Percentiles rank a stretch among this genome's conserved stretches.
Evolutionary conservation across 495 filamentous ascomycete genomes (phyloP).

Genomic region (Talaromyces trachyspermus): DNA sequence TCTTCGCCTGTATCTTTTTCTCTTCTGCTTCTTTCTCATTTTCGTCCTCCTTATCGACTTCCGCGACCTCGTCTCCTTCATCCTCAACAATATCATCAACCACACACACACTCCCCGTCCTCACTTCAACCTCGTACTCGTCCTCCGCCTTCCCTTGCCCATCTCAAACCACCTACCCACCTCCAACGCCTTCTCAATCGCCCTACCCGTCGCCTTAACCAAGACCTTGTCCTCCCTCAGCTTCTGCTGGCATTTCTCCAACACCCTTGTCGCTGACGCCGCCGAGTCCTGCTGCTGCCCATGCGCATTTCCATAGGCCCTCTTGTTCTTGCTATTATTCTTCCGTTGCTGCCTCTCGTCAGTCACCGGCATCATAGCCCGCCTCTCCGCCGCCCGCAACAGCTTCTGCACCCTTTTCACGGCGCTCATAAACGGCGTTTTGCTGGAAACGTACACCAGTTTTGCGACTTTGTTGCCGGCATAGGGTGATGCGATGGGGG

Average conservation of each 20-base stretch:
- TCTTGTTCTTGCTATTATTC: too few relatives aligned
- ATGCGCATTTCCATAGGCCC: too few relatives aligned
- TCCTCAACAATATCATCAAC: constrained; percentile 63
- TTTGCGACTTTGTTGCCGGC: constrained; percentile 44
- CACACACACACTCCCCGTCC: constrained; percentile 57
- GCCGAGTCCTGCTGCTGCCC: constrained; percentile 19
- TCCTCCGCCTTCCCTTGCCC: constrained; percentile 30
- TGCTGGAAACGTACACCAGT: constrained; percentile 70
- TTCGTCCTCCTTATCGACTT: constrained; percentile 16
- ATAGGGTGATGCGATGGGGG: constrained; percentile 52
- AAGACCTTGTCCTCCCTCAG: constrained; percentile 52
- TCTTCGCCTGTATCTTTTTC: too few relatives aligned
- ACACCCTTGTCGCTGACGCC: constrained; percentile 28
- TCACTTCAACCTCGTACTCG: constrained; percentile 48
- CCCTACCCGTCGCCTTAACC: constrained; percentile 71
- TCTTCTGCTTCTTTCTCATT: too few relatives aligned
- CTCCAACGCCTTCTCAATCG: constrained; percentile 63
- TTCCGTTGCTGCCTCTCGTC: constrained; percentile 16
- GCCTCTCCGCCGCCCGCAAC: constrained; percentile 56
- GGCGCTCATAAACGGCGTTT: constrained; percentile 71
- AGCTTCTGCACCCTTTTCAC: constrained; percentile 73
- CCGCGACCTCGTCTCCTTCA: constrained; percentile 17
- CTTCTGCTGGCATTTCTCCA: constrained; percentile 32
- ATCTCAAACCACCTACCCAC: constrained; percentile 59
- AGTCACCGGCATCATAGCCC: constrained; percentile 37